Evolutionary conservation across 2,329 filamentous ascomycete genomes (phyloP), one percentile per base, ranked within the genome.

Genomic region (Capronia americana): DNA sequence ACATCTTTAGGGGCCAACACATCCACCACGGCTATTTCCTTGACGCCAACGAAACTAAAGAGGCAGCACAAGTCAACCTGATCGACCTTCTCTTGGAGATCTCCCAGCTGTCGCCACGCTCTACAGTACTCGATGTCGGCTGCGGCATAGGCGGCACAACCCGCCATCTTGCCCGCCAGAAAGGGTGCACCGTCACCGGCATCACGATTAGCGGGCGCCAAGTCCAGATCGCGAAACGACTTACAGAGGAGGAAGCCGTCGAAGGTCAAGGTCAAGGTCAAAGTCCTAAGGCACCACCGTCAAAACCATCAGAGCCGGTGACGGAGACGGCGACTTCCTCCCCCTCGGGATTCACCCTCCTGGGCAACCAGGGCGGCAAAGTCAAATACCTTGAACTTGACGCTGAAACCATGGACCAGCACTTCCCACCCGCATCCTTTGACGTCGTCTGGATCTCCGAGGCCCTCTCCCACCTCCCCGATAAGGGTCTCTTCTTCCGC

Each of bases 21-120:
- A 88, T 88, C 73, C 86, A 88, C 73, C 86, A 88, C 69, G 86
- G 86, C 61, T 87, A 88, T 74, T 88, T 86, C 79, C 80, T 83
- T 26, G 80, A 80, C 2, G 56, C 64, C 0, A 77, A 71, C 20
- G 84, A 87, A 69, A 83, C 81, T 69, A 88, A 88, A 73, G 86
- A 88, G 70, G 77, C 80, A 32, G 86, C 86, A 2, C 86, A 88
- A 74, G 73, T 83, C 26, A 86, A 85, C 71, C 79, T 88, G 34
- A 86, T 88, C 72, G 79, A 81, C 28, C 79, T 87, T 12, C 80
- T 88, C 3, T 79, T 88, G 5, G 78, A 84, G 38, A 78, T 80
- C n/a, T 83, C 82, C 1, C 70, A 73, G 1, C 71, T 85, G 0
- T 67, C 75, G 0, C 70, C 72, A 0, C 75, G 75, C 20, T 75